These are phyloP conservation scores for Aspergillus wentii DNA, from an alignment of 495 filamentous ascomycete species.

Conservation along the genomic window DNA sequence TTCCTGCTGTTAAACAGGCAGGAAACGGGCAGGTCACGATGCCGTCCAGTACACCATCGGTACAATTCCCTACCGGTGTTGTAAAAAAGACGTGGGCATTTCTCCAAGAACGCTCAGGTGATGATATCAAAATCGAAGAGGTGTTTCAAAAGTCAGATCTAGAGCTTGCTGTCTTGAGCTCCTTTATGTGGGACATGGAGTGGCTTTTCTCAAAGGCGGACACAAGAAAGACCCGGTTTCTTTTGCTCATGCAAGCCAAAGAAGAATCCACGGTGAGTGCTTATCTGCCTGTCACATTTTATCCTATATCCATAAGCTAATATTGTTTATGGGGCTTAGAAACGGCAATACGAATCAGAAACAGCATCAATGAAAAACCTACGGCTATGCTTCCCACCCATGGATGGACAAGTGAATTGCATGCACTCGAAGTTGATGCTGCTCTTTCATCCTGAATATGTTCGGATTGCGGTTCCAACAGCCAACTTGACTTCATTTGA, in stretches of 20 bases:
- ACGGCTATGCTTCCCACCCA: constrained; percentile 74
- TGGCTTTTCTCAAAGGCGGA: constrained; percentile 66
- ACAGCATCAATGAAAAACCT: constrained; percentile 49
- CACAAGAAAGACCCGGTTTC: constrained; percentile 45
- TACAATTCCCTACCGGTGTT: constrained; percentile 64
- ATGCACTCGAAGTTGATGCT: constrained; percentile 94
- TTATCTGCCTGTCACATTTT: neutral
- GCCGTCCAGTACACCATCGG: constrained; percentile 17
- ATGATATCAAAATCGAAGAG: constrained; percentile 90
- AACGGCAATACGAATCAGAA: constrained; percentile 38
- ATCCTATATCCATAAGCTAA: neutral
- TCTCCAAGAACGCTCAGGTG: constrained; percentile 45
- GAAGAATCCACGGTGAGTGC: constrained; percentile 45
- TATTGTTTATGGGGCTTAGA: constrained; percentile 12
- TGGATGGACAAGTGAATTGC: constrained; percentile 56
- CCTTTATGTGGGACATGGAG: constrained; percentile 78
- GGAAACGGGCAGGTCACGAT: neutral
- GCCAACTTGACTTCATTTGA: constrained; percentile 78
- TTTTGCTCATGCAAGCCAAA: constrained; percentile 67
- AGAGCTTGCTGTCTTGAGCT: constrained; percentile 73
- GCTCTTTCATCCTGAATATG: constrained; percentile 61
- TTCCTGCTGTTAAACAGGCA: neutral
- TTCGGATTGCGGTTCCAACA: constrained; percentile 74
- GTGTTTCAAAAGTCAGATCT: constrained; percentile 70
- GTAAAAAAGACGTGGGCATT: constrained; percentile 80